phyloP scores from a whole-genome alignment of 768 basidiomycete genomes.

The Agrocybe pediades region DNA sequence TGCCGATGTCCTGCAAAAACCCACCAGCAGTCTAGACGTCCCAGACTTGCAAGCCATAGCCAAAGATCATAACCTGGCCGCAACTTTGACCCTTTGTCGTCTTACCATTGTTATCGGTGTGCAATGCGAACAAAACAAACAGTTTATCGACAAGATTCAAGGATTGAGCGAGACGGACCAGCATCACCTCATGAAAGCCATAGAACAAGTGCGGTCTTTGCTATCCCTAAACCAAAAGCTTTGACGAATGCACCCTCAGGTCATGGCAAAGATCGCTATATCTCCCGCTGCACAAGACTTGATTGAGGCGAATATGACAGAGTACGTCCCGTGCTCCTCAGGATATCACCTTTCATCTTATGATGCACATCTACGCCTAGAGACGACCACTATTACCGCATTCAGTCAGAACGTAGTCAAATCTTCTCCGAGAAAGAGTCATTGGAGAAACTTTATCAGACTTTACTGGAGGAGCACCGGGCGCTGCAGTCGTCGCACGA shows the following conservation, averaged over 20 bases:
- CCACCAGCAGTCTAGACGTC: slow-evolving; percentile 76
- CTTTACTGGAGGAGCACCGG: slow-evolving; percentile 75
- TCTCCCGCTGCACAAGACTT: slow-evolving; percentile 46
- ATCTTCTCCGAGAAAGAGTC: slow-evolving; percentile 85
- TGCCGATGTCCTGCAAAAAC: slow-evolving; percentile 80
- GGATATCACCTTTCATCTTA: slow-evolving; percentile 7
- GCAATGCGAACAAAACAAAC: slow-evolving; percentile 86
- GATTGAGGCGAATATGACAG: slow-evolving; percentile 72
- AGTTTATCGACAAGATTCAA: slow-evolving; percentile 89
- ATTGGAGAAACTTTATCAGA: slow-evolving; percentile 78
- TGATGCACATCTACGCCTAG: slow-evolving; percentile 39
- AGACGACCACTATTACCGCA: slow-evolving; percentile 87
- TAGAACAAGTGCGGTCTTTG: slow-evolving; percentile 72
- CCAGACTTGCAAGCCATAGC: slow-evolving; percentile 88
- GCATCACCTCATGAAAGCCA: slow-evolving; percentile 89
- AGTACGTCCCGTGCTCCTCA: slow-evolving; percentile 49
- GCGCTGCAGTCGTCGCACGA: slow-evolving; percentile 75
- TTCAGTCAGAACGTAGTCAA: slow-evolving; percentile 79
- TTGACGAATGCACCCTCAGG: slow-evolving; percentile 37
- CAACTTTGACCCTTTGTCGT: slow-evolving; percentile 75
- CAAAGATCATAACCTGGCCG: slow-evolving; percentile 66
- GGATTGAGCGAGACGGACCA: slow-evolving; percentile 80
- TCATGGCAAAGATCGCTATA: slow-evolving; percentile 74
- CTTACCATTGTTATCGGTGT: slow-evolving; percentile 85
- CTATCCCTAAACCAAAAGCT: neutral